Conservation (phyloP, 2,329 filamentous ascomycete species). For the Ascochyta fabae region DNA sequence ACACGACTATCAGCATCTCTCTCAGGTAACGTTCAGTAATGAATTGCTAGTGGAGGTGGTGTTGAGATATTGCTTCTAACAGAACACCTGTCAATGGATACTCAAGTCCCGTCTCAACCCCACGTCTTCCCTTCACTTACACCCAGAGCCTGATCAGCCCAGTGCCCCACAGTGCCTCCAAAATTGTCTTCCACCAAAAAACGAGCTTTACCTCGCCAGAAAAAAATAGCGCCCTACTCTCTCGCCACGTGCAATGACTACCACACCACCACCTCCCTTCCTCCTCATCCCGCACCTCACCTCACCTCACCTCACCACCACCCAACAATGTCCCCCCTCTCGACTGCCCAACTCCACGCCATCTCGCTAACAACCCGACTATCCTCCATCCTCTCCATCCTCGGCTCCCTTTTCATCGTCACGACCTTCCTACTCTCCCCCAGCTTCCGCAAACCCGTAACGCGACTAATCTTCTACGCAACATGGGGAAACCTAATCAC, state of each 20-base stretch:
- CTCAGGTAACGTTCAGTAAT: no score
- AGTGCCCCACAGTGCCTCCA: not conserved
- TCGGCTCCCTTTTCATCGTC: slow-evolving; percentile 75
- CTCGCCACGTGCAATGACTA: not conserved
- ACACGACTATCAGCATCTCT: no score
- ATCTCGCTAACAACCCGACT: slow-evolving; percentile 70
- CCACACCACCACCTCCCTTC: not conserved
- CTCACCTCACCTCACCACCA: no score
- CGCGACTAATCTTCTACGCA: slow-evolving; percentile 82
- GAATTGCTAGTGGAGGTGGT: no score
- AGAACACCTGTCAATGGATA: not conserved
- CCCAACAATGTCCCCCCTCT: not conserved
- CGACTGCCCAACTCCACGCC: slow-evolving; percentile 32
- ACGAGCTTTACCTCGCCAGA: no score
- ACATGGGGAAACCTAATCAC: slow-evolving; percentile 81
- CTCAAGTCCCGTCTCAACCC: not conserved
- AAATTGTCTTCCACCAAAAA: not conserved
- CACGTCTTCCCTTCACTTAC: not conserved
- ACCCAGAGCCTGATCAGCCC: not conserved
- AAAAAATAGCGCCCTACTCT: no score
- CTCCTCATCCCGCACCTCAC: no score
- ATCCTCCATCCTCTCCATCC: slow-evolving; percentile 72
- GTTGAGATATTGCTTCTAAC: no score
- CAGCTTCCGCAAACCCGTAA: slow-evolving; percentile 84
- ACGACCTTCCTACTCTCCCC: slow-evolving; percentile 71